A percentile compares a stretch with the other conserved stretches of the same genome.
These are phyloP conservation scores for Fraxinus xanthoxyloides DNA, from an alignment of 305 asterid species.

Conservation along the genomic window DNA sequence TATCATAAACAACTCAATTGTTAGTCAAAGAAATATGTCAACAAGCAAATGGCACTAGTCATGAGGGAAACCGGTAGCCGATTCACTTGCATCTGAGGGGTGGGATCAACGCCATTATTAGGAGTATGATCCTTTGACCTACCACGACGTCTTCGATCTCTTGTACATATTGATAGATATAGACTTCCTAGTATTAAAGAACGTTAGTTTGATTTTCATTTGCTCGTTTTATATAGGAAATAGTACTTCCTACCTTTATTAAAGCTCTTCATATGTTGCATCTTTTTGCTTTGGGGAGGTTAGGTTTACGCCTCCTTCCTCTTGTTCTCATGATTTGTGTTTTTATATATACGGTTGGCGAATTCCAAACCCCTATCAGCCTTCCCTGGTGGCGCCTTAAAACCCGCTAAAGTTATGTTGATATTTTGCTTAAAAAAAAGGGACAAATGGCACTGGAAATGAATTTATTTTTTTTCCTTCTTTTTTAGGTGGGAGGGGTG, in stretches of 20 bases:
- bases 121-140: neutral
- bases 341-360: neutral
- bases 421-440: neutral
- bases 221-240: neutral
- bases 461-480: neutral
- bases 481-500: neutral
- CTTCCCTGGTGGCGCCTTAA: neutral
- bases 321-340: neutral
- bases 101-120: neutral
- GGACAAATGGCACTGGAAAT: neutral
- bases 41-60: neutral
- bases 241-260: too few species aligned
- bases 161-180: neutral
- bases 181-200: neutral
- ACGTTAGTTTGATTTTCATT: neutral
- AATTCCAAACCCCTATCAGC: neutral
- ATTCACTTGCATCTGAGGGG: neutral
- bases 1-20: conserved; percentile 2
- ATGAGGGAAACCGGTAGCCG: neutral
- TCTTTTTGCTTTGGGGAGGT: neutral
- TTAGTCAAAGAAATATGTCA: neutral
- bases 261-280: neutral
- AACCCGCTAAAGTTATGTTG: neutral
- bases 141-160: neutral
- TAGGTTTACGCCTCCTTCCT: neutral